Percentiles rank a stretch among this genome's conserved stretches.
These are phyloP conservation scores for Abelmoschus esculentus DNA, from an alignment of 345 rosid species.

Conservation along the genomic window DNA sequence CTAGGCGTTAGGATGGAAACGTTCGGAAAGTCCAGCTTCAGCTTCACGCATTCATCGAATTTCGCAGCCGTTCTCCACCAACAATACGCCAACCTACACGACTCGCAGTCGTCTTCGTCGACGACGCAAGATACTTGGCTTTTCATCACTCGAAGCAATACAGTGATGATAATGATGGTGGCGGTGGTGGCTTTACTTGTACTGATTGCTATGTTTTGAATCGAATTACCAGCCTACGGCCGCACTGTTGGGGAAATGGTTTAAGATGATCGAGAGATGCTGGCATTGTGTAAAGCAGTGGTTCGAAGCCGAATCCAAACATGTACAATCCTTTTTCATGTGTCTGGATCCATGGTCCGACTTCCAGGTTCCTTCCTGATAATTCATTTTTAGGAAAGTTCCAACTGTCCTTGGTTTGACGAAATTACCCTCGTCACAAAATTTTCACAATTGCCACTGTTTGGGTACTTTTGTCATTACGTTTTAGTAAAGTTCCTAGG, in stretches of 20 bases:
- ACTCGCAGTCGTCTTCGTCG: constrained; percentile 28
- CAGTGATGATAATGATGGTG: too few relatives aligned
- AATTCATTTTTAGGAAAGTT: not conserved
- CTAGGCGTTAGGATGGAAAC: constrained; percentile 36
- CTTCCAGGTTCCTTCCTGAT: constrained; percentile 26
- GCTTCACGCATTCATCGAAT: constrained; percentile 31
- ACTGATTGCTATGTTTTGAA: not conserved
- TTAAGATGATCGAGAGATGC: not conserved
- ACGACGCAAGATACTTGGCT: constrained; percentile 19
- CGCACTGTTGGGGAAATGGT: not conserved
- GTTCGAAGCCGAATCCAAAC: not conserved
- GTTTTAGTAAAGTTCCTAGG: not conserved
- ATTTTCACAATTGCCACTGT: not conserved
- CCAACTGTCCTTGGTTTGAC: not conserved
- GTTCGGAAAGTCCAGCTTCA: constrained; percentile 25
- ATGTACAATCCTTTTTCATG: not conserved
- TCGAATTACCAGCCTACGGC: not conserved
- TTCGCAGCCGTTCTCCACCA: constrained; percentile 53
- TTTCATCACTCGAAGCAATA: constrained; percentile 24
- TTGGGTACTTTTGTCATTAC: not conserved
- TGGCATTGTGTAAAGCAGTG: not conserved
- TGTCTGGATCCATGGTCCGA: not conserved
- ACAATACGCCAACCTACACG: constrained; percentile 16
- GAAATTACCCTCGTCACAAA: not conserved
- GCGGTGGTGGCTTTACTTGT: not conserved